These are phyloP conservation scores for Sugiyamaella pinicola DNA, from an alignment of 1,139 yeast species.

Conservation along the genomic window DNA sequence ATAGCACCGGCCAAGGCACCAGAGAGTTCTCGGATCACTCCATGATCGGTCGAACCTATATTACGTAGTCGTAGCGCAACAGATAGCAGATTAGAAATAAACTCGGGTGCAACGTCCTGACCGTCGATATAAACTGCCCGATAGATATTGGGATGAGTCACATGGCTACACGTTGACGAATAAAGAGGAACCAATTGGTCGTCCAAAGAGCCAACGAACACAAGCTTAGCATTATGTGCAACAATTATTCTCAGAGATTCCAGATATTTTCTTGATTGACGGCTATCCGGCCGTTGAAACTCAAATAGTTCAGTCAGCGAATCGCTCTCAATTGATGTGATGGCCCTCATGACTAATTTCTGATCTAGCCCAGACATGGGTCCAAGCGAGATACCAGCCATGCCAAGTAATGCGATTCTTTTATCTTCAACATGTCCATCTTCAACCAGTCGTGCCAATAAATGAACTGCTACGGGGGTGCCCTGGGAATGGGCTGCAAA, in stretches of 20 bases:
- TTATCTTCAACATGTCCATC: constrained; percentile 60
- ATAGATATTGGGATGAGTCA: constrained; percentile 85
- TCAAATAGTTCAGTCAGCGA: constrained; percentile 84
- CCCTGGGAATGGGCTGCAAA: constrained; percentile 97
- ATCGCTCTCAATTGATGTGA: constrained; percentile 85
- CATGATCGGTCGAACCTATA: constrained; percentile 44
- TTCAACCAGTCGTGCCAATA: constrained; percentile 70
- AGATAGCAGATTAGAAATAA: constrained; percentile 53
- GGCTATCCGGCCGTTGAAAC: constrained; percentile 72
- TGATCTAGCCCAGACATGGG: constrained; percentile 92
- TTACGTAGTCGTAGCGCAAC: constrained; percentile 47
- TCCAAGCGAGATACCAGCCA: constrained; percentile 96
- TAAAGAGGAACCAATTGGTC: constrained; percentile 93
- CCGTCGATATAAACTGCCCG: constrained; percentile 89
- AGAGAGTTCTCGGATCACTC: constrained; percentile 73
- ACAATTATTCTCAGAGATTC: constrained; percentile 68
- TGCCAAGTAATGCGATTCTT: constrained; percentile 71
- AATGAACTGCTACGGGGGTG: constrained; percentile 82
- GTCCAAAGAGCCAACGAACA: constrained; percentile 83
- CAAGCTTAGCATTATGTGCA: constrained; percentile 69
- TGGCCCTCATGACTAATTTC: constrained; percentile 79
- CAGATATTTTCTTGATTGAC: constrained; percentile 70
- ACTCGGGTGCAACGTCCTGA: constrained; percentile 55
- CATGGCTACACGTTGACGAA: constrained; percentile 80
- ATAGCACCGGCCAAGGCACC: constrained; percentile 83